Percentiles rank a stretch among this genome's conserved stretches.
These are phyloP conservation scores for Blastomyces gilchristii DNA, from an alignment of 2,329 filamentous ascomycete genomes.

Conservation along the genomic window DNA sequence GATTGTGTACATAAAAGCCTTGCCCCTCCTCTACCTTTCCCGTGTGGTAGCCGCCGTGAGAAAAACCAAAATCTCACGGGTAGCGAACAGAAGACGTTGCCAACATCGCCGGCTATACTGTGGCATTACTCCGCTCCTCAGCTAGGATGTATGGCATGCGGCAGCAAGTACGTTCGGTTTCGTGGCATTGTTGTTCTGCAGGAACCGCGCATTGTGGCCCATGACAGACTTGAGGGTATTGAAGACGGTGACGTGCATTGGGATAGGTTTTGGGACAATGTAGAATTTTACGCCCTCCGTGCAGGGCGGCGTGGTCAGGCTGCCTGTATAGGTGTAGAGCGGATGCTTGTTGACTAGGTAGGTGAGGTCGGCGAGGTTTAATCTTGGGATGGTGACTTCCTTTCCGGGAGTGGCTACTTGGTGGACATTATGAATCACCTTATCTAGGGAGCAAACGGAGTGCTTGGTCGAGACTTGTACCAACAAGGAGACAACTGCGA, in stretches of 20 bases:
- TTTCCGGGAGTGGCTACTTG: constrained; percentile 34
- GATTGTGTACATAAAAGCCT: too few species aligned
- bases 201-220: constrained; percentile 13
- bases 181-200: constrained; percentile 6
- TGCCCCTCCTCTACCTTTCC: too few species aligned
- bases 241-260: constrained; percentile 39
- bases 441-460: constrained; percentile 38
- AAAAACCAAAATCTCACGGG: too few species aligned
- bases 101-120: background rate
- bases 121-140: background rate
- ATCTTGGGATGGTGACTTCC: constrained; percentile 26
- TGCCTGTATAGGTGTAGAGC: constrained; percentile 47
- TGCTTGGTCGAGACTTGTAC: constrained; percentile 33
- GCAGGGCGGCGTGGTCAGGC: constrained; percentile 54
- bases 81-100: background rate
- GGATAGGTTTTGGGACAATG: constrained; percentile 38
- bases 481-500: constrained; percentile 35
- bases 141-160: background rate
- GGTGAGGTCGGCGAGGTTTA: constrained; percentile 38
- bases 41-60: too few species aligned
- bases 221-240: constrained; percentile 43
- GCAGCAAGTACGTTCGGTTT: background rate
- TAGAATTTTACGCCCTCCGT: constrained; percentile 47
- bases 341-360: constrained; percentile 29
- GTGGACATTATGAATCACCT: constrained; percentile 36